These are phyloP conservation scores for Pterocarpus santalinus DNA, from an alignment of 306 rosid species.

Conservation along the genomic window DNA sequence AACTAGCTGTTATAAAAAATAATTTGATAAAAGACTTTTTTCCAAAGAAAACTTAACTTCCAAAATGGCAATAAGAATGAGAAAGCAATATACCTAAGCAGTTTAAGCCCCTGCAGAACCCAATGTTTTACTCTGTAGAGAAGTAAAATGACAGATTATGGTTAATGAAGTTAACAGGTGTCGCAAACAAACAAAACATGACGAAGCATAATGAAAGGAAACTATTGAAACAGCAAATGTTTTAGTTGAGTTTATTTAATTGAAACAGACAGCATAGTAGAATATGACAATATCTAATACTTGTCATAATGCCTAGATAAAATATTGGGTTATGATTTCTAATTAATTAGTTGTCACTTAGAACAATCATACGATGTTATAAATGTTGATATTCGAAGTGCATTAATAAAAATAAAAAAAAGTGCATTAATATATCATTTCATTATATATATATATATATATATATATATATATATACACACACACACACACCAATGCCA, in stretches of 20 bases:
- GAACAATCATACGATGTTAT: not conserved
- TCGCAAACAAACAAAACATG: not conserved
- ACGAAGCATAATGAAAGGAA: not conserved
- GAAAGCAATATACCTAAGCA: constrained; percentile 65
- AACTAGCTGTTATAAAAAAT: not conserved
- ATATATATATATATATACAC: no score
- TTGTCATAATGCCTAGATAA: not conserved
- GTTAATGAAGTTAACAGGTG: not conserved
- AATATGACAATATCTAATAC: constrained; percentile 32
- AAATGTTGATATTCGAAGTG: not conserved
- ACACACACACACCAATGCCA: no score
- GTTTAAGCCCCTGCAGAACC: constrained; percentile 80
- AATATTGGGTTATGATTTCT: not conserved
- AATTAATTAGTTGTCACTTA: constrained; percentile 1
- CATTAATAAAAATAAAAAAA: no score
- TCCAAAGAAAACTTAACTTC: constrained; percentile 31
- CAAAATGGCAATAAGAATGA: constrained; percentile 28
- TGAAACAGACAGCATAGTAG: constrained; percentile 1
- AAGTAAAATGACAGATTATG: constrained; percentile 27
- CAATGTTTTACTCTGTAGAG: constrained; percentile 70
- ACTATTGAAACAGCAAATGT: not conserved
- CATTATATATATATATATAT: not conserved
- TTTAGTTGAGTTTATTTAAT: constrained; percentile 1
- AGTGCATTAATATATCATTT: no score
- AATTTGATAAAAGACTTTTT: constrained; percentile 24